Evolutionary conservation across 192 early-diverging fungal species (phyloP), one percentile per base, ranked within the genome.

Genomic region (Coemansia sp.): DNA sequence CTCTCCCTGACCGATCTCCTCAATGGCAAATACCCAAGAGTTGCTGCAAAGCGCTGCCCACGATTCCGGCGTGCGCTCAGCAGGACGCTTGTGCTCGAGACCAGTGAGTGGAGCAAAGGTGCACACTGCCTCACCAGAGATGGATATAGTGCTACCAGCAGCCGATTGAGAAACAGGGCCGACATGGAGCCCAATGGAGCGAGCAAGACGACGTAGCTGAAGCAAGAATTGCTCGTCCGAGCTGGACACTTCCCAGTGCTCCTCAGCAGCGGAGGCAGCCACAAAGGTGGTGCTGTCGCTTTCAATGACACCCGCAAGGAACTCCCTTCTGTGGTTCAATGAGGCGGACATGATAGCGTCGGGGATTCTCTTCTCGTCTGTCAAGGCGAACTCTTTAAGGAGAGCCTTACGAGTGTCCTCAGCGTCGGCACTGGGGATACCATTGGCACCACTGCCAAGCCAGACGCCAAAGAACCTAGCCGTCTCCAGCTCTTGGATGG

Each of bases 11-110:
- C 75, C 77, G 16, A 81, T 50, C 44, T 63, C 63, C 66, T 77
- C 74, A 19, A 87, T 62, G 4, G 28, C 26, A 49, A 87, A 85
- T 37, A 55, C 10, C 86, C 82, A 87, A 32, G 67, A 63, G 60
- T 66, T 73, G 35, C 50, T 57, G 59, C 63, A 23, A 42, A 49
- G 52, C 38, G 43, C 30, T 32, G 19, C 28, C 68, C 66, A 73
- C 9, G 10, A 16, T 13, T 70, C 63, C 8, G 46, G n/a, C 43
- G 47, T 38, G 55, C 40, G 32, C 16, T 38, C 49, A 0, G 61
- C 59, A 8, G 70, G 49, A 32, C 60, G 71, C 76, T 73, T 78
- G 70, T 64, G 32, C 32, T 42, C 32, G 14, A 21, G 4, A 0
- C 21, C n/a, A 37, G 73, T 62, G 10, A 53, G 50, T 32, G 38